These are phyloP conservation scores for Capsicum rhomboideum DNA, from an alignment of 257 asterid genomes.

Conservation along the genomic window DNA sequence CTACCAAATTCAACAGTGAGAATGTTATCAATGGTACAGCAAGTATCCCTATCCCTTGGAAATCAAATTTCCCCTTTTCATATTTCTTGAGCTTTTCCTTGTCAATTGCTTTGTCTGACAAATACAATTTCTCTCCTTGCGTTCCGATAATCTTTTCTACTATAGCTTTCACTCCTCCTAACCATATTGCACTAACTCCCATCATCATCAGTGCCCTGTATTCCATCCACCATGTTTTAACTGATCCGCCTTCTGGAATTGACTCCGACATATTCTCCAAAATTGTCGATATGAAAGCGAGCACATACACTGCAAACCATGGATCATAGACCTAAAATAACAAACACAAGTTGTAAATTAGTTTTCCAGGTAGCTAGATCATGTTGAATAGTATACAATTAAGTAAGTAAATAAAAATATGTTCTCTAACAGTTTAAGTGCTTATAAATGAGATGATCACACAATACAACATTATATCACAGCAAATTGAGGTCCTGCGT, in stretches of 20 bases:
- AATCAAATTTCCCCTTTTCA: constrained; percentile 1
- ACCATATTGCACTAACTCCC: constrained; percentile 4
- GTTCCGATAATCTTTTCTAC: not conserved
- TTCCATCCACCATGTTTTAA: not conserved
- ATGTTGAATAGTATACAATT: not conserved
- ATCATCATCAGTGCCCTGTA: constrained; percentile 3
- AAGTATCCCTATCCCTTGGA: constrained; percentile 4
- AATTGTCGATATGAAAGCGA: not conserved
- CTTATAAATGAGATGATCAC: too few species aligned
- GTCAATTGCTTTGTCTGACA: not conserved
- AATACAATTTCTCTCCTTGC: not conserved
- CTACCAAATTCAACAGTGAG: not conserved
- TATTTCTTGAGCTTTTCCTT: not conserved
- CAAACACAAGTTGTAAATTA: not conserved
- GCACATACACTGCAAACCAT: not conserved
- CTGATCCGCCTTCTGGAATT: not conserved
- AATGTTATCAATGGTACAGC: not conserved
- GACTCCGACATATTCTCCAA: constrained; percentile 1
- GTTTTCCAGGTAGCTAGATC: not conserved
- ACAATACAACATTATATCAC: too few species aligned
- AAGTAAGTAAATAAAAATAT: too few species aligned
- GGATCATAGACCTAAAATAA: not conserved
- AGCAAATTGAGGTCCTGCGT: too few species aligned
- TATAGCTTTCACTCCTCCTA: constrained; percentile 2
- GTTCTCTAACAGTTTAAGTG: too few species aligned